Conservation (phyloP, 108 stramenopile species). For the Fragilaria radians region DNA sequence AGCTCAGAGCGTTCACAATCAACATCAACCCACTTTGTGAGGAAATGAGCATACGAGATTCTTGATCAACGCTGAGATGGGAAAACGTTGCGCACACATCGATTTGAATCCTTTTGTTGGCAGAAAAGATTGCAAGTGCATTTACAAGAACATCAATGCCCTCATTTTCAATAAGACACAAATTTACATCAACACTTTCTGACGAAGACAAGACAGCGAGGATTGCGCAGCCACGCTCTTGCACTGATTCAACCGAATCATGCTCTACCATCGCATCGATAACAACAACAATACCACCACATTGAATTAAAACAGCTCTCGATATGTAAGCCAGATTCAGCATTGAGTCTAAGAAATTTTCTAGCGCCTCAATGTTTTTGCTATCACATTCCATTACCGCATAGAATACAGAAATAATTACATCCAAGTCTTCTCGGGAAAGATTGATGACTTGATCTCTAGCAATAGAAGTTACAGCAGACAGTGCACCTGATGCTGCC, state of each 20-base stretch:
- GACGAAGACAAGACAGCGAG: slow-evolving; percentile 30
- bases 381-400: slow-evolving; percentile 17
- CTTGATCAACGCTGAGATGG: slow-evolving; percentile 35
- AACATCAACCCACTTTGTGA: slow-evolving; percentile 31
- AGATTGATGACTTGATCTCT: slow-evolving; percentile 16
- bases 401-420: slow-evolving; percentile 22
- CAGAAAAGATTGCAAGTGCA: slow-evolving; percentile 24
- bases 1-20: slow-evolving; percentile 27
- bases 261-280: slow-evolving; percentile 39
- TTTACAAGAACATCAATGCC: slow-evolving; percentile 35
- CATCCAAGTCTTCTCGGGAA: slow-evolving; percentile 18
- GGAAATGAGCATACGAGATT: slow-evolving; percentile 29
- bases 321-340: slow-evolving; percentile 16
- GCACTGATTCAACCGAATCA: slow-evolving; percentile 16
- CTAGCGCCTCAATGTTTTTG: slow-evolving; percentile 11
- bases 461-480: slow-evolving; percentile 11
- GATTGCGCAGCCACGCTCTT: slow-evolving; percentile 31
- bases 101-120: slow-evolving; percentile 14
- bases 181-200: slow-evolving; percentile 32
- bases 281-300: slow-evolving; percentile 36
- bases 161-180: slow-evolving; percentile 35
- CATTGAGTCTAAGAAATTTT: slow-evolving; percentile 16
- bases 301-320: slow-evolving; percentile 21
- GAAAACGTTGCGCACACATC: slow-evolving; percentile 21
- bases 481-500: slow-evolving; percentile 21